Evolutionary conservation across 345 rosid species (phyloP), one percentile per base, ranked within the genome.

Genomic region (Salix udensis): DNA sequence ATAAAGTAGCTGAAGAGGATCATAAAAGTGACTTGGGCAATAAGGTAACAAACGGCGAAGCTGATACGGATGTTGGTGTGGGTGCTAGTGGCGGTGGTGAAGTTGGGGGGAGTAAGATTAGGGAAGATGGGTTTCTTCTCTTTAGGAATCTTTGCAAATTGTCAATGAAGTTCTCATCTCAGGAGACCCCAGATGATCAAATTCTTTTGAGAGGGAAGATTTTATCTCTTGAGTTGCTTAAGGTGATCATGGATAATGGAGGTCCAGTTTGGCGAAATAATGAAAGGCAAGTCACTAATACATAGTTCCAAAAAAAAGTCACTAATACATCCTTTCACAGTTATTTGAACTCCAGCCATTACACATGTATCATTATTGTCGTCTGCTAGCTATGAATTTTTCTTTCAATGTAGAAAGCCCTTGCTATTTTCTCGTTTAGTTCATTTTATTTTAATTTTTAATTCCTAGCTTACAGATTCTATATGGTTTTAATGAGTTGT

Each of bases 141-240:
- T 95, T 93, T 70, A 95, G 88, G 88, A 93, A 95, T 77, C 85
- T 95, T 60, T 91, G 97, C 68, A 95, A 91, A 82, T 77, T 95
- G 82, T 95, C 98, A 14, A 95, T 95, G 98, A 95, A 93, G 84
- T 93, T 87, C 84, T 91, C 97, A 0, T 87, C 97, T 8, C 97
- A 93, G 83, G 97, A 91, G 81, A 91, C 87, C 76, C 86, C 96
- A 3, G 98, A 95, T 86, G 97, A 95, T 83, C 94, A 93, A 72
- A 93, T 93, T 80, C 92, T 95, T 69, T 80, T 95, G 84, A 91
- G 97, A 75, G 98, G 98, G 48, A 95, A 93, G 84, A 87, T 90
- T 28, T 66, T 93, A 82, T 95, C 97, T 34, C 82, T 95, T 74
- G 96, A 94, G 82, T 84, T 94, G 82, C 89, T 94, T 73, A 94